phyloP scores from a whole-genome alignment of 2,329 filamentous ascomycete species.

The Verticillium longisporum region DNA sequence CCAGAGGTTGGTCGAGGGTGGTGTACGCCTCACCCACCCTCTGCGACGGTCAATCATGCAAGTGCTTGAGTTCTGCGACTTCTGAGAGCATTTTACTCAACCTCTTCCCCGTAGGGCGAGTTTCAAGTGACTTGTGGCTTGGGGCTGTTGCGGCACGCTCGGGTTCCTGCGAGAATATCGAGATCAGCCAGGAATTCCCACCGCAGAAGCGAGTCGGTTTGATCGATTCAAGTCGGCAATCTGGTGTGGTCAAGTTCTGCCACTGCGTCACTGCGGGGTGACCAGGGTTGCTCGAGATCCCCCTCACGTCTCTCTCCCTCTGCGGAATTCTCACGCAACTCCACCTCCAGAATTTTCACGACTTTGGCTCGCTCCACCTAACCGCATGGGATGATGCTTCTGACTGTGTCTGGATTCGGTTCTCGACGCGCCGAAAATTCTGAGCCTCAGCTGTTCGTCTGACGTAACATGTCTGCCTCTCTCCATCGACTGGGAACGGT shows the following conservation, averaged over 20 bases:
- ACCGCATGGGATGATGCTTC: neutral
- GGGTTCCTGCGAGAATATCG: neutral
- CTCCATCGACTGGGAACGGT: neutral
- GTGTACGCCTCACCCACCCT: no score
- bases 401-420: neutral
- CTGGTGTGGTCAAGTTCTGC: neutral
- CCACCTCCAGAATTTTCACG: neutral
- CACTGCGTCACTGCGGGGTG: neutral
- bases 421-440: neutral
- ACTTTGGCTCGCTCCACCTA: neutral
- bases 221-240: neutral
- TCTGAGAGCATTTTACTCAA: no score
- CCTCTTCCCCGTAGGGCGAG: no score
- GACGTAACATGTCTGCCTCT: neutral
- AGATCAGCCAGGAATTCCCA: neutral
- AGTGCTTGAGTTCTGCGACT: no score
- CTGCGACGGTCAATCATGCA: no score
- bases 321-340: neutral
- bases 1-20: neutral
- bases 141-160: no score
- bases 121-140: no score
- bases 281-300: neutral
- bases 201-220: neutral
- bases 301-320: neutral
- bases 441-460: neutral